Percentiles rank a stretch among this genome's conserved stretches.
Evolutionary conservation across 129 eudicot genomes (phyloP).

Genomic region (Calendula officinalis): DNA sequence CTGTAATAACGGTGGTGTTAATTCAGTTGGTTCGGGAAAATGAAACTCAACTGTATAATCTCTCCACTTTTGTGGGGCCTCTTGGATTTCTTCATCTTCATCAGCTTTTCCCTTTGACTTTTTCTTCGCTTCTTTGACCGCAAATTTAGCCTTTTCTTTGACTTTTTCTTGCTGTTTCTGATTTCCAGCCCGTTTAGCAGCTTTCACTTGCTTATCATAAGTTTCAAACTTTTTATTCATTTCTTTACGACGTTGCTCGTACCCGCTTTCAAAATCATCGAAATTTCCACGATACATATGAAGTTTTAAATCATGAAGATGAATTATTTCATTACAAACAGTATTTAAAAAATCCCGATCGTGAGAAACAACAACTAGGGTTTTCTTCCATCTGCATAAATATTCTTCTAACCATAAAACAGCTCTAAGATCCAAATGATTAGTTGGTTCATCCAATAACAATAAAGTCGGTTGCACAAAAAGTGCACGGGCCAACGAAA

Average conservation of each 20-base stretch:
- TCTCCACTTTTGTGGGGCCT: constrained; percentile 79
- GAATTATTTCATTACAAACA: constrained; percentile 77
- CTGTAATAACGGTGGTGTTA: constrained; percentile 78
- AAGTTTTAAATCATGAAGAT: constrained; percentile 77
- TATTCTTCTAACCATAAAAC: constrained; percentile 85
- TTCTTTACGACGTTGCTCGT: constrained; percentile 55
- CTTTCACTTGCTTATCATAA: constrained; percentile 66
- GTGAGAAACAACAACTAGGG: constrained; percentile 83
- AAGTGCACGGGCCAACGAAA: constrained; percentile 80
- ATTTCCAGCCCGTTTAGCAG: constrained; percentile 70
- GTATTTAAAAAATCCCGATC: constrained; percentile 82
- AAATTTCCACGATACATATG: constrained; percentile 80
- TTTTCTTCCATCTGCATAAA: constrained; percentile 81
- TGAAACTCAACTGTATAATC: constrained; percentile 83
- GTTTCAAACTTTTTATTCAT: constrained; percentile 55
- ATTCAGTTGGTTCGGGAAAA: constrained; percentile 86
- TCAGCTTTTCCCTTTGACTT: constrained; percentile 65
- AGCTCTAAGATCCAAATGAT: constrained; percentile 78
- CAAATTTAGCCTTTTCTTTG: constrained; percentile 63
- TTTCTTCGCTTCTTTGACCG: constrained; percentile 60
- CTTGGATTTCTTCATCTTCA: constrained; percentile 58
- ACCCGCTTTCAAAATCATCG: constrained; percentile 77
- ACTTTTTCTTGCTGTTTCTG: constrained; percentile 69
- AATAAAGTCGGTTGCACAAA: constrained; percentile 81
- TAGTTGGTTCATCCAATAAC: constrained; percentile 81